Evolutionary conservation across 2,329 filamentous ascomycete genomes (phyloP), one percentile per base, ranked within the genome.

Genomic region (Penicillium thymicola): DNA sequence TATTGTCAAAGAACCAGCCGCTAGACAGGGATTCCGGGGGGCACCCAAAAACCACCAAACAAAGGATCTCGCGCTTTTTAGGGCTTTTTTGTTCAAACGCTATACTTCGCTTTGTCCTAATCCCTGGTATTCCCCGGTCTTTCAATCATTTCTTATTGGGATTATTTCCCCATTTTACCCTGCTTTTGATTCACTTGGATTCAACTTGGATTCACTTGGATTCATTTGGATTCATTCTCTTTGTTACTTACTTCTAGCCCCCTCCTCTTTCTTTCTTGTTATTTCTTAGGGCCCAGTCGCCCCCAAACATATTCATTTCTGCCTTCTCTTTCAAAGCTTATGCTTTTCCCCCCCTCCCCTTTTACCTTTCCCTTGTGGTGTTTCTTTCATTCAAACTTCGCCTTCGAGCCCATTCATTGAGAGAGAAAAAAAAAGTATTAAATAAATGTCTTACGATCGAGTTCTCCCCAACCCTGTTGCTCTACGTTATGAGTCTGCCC

Each of bases 381-480:
- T 28, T 43, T 36, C 48, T 46, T 55, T 51, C 51, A 59, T 34
- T 32, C 51, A 30, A 38, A 44, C 25, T 57, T 60, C 44, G 47
- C 40, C 52, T 47, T 57, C 50, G 41, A 54, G 23, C 47, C 49
- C 45, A 51, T 62, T 57, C 36, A 57, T 57, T 49, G n/a, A 38
- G 38, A 43, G 28, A 57, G 13, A 44, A 55, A 41, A 42, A 44
- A 55, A 41, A 42, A 44, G 25, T 55, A 51, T 60, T 67, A 64
- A 51, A 66, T 70, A 69, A 70, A 78, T 79, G 75, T 78, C 76
- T 74, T 78, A 75, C 70, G 76, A 79, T 67, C 75, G 77, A 73
- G 74, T 78, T 54, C 75, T 79, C 34, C 77, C 76, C 57, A 72
- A 72, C 54, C 75, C 76, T 54, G 64, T 71, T 65, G 72, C 73